These are phyloP conservation scores for Chloranthus sessilifolius DNA, from an alignment of 164 flowering plant species.

Conservation along the genomic window DNA sequence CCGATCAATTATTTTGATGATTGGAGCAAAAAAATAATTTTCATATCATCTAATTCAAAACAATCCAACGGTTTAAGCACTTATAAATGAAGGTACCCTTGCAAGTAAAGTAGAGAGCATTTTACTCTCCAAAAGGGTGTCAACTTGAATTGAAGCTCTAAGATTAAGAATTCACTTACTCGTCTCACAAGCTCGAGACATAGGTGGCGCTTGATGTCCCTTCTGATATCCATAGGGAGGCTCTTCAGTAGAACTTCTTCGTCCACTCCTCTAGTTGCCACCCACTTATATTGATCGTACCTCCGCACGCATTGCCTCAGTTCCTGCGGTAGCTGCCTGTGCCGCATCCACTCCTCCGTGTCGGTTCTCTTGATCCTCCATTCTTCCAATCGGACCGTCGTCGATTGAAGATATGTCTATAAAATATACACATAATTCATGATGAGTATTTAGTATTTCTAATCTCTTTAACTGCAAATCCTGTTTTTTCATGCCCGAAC, in stretches of 20 bases:
- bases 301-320: constrained; percentile 57
- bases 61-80: too few species aligned
- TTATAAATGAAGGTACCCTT: too few species aligned
- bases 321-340: constrained; percentile 84
- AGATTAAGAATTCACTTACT: too few species aligned
- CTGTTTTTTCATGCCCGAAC: too few species aligned
- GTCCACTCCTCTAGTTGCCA: constrained; percentile 88
- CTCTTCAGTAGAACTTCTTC: constrained; percentile 72
- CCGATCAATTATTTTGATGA: too few species aligned
- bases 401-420: constrained; percentile 89
- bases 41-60: too few species aligned
- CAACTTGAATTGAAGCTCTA: too few species aligned
- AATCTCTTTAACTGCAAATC: too few species aligned
- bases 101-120: too few species aligned
- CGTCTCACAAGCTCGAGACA: constrained; percentile 86
- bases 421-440: background rate
- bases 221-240: constrained; percentile 78
- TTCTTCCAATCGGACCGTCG: constrained; percentile 81
- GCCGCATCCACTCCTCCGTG: constrained; percentile 96
- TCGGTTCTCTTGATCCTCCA: constrained; percentile 91
- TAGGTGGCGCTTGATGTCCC: constrained; percentile 92
- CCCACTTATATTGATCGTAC: constrained; percentile 89
- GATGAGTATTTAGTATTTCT: too few species aligned
- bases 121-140: too few species aligned
- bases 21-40: too few species aligned